phyloP scores from a whole-genome alignment of 2,329 filamentous ascomycete species.

The Lecanicillium sp. region DNA sequence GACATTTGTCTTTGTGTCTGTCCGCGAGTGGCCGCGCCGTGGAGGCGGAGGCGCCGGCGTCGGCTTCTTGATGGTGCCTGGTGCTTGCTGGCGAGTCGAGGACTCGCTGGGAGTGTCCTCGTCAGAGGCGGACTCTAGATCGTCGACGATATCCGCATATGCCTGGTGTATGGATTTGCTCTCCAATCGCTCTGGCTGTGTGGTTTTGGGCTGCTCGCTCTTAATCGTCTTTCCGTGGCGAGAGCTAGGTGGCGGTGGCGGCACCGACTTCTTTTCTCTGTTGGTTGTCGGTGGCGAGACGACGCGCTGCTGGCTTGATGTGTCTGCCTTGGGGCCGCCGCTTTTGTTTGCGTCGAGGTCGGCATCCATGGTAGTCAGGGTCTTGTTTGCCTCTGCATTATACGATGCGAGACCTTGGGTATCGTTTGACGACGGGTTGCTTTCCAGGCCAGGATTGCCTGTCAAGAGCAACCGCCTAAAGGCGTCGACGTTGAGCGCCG shows the following conservation, averaged over 20 bases:
- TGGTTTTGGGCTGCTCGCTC: constrained; percentile 33
- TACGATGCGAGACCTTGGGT: neutral
- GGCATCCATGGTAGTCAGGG: neutral
- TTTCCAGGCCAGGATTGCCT: constrained; percentile 46
- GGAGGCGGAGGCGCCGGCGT: constrained; percentile 49
- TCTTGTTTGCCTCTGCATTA: constrained; percentile 8
- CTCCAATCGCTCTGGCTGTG: constrained; percentile 34
- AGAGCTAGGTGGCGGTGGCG: constrained; percentile 66
- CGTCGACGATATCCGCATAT: too few relatives aligned
- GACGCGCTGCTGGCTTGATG: neutral
- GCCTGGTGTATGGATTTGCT: neutral
- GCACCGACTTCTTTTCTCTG: constrained; percentile 52
- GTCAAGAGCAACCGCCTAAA: constrained; percentile 74
- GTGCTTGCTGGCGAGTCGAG: constrained; percentile 22
- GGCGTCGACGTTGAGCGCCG: constrained; percentile 66
- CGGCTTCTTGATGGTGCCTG: constrained; percentile 33
- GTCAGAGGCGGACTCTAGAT: constrained; percentile 36
- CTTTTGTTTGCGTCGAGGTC: neutral
- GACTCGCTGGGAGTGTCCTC: too few relatives aligned
- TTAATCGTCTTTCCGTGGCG: constrained; percentile 72
- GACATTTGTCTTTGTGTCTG: constrained; percentile 34
- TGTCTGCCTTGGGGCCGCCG: neutral
- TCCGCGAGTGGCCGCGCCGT: constrained; percentile 39
- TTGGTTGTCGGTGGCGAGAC: constrained; percentile 17
- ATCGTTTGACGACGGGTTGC: neutral